Conservation (phyloP, 129 eudicot genomes). For the Flaveria robusta region DNA sequence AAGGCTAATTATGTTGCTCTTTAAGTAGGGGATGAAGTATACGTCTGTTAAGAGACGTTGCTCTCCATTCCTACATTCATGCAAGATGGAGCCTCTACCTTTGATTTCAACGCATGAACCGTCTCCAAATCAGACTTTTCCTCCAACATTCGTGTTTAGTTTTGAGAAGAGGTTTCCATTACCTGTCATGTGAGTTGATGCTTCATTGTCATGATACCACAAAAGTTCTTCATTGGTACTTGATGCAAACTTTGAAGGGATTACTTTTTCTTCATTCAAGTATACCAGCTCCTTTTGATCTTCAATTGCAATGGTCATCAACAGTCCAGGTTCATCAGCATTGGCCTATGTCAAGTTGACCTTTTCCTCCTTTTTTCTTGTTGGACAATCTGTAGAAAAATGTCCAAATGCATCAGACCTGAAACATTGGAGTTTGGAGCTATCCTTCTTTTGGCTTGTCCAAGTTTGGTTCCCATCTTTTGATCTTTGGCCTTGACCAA, state of each 20-base stretch:
- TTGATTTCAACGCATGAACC: neutral
- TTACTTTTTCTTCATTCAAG: neutral
- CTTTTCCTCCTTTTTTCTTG: neutral
- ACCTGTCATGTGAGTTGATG: neutral
- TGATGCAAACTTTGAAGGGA: neutral
- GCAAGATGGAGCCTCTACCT: neutral
- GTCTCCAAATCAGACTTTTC: neutral
- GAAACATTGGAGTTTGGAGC: neutral
- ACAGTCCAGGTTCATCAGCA: neutral
- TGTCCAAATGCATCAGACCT: neutral
- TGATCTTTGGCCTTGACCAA: neutral
- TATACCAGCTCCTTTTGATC: neutral
- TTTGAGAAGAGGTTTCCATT: neutral
- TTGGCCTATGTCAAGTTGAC: neutral
- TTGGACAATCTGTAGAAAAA: neutral
- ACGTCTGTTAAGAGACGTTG: neutral
- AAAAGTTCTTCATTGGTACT: neutral
- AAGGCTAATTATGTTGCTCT: neutral
- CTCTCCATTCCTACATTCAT: neutral
- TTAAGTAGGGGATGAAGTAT: neutral
- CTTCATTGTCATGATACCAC: neutral
- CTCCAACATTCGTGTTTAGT: neutral
- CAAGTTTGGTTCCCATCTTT: too few relatives aligned
- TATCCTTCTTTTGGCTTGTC: neutral
- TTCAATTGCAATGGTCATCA: neutral